Percentiles rank a stretch among this genome's conserved stretches.
Conservation (phyloP, 805 yeast species). For the Candida railenensis region DNA sequence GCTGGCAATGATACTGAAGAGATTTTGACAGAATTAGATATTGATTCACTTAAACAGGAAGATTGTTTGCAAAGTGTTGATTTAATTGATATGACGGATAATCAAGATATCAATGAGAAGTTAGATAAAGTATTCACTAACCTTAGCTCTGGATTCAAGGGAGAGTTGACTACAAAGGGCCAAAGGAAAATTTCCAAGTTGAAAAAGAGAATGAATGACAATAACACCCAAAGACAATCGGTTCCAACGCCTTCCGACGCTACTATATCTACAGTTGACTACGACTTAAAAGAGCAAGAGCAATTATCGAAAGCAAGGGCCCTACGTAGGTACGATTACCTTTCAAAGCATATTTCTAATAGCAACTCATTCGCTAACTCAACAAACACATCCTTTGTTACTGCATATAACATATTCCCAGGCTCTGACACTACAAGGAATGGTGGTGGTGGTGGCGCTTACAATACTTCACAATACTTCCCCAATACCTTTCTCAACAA, state of each 20-base stretch:
- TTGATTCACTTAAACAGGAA: conserved; percentile 8
- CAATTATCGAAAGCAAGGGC: conserved; percentile 27
- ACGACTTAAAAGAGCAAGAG: conserved; percentile 22
- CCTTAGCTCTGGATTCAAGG: conserved; percentile 22
- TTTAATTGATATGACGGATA: conserved; percentile 33
- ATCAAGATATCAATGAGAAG: conserved; percentile 22
- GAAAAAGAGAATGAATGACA: conserved; percentile 4
- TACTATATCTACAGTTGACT: conserved; percentile 4
- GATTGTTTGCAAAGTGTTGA: conserved; percentile 20
- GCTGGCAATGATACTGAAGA: conserved; percentile 14
- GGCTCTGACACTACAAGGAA: neutral
- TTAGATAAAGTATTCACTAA: conserved; percentile 21
- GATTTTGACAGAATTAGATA: conserved; percentile 15
- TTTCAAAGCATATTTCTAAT: conserved; percentile 25
- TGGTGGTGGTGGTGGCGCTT: neutral
- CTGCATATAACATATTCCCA: conserved; percentile 1
- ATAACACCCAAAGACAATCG: conserved; percentile 1
- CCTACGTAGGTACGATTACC: conserved; percentile 29
- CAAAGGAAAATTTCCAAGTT: conserved; percentile 16
- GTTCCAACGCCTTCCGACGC: conserved; percentile 1
- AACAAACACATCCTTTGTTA: conserved; percentile 6
- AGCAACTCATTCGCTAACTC: conserved; percentile 7
- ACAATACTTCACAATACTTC: conserved; percentile 1
- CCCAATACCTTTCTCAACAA: conserved; percentile 14
- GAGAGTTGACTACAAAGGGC: conserved; percentile 31